phyloP scores from a whole-genome alignment of 805 yeast species.

The Kodamaea kaohsiungensis region DNA sequence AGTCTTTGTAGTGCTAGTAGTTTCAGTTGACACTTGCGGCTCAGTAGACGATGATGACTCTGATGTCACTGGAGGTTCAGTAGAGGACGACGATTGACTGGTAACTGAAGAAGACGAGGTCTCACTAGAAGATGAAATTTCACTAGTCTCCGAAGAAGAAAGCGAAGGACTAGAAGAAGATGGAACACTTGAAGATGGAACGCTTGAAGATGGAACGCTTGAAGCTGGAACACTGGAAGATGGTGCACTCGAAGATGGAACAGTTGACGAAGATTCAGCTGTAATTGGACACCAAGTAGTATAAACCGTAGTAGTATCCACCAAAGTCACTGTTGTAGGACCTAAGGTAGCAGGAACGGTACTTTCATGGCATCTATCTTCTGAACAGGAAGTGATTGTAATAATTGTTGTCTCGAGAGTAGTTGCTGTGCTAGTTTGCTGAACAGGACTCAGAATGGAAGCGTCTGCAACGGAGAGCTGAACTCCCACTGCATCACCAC shows the following conservation, averaged over 20 bases:
- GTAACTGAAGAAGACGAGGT: no score
- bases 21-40: neutral
- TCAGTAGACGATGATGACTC: neutral
- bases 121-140: no score
- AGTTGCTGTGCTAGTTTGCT: constrained; percentile 11
- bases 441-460: constrained; percentile 11
- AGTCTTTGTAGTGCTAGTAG: constrained; percentile 23
- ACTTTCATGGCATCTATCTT: constrained; percentile 25
- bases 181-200: neutral
- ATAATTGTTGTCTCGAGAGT: constrained; percentile 31
- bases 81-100: no score
- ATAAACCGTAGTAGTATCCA: constrained; percentile 37
- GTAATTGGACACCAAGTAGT: constrained; percentile 39
- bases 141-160: no score
- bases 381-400: constrained; percentile 40
- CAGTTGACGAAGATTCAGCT: constrained; percentile 12
- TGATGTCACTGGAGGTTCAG: neutral
- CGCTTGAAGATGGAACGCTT: neutral
- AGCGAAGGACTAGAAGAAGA: neutral
- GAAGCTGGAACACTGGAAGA: neutral
- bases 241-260: neutral
- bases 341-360: constrained; percentile 15
- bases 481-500: constrained; percentile 26
- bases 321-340: constrained; percentile 31
- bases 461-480: constrained; percentile 19